phyloP scores from a whole-genome alignment of 2,329 filamentous ascomycete genomes.

The Aspergillus sp. region DNA sequence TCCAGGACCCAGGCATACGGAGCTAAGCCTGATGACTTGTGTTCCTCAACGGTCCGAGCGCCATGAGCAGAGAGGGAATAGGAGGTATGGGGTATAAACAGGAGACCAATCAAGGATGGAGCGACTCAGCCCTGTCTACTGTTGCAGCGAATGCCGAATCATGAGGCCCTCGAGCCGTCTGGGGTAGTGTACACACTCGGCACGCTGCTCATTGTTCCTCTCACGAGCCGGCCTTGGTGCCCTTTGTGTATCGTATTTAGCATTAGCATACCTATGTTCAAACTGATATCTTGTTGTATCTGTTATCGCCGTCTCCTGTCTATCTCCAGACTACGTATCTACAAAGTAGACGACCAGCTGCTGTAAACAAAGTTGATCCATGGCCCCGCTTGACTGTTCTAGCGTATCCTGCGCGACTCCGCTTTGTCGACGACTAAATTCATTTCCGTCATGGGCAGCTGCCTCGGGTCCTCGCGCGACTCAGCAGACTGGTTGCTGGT shows the following conservation, averaged over 20 bases:
- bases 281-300: conserved; percentile 15
- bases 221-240: conserved; percentile 9
- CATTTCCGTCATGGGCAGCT: not conserved
- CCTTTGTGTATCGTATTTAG: conserved; percentile 20
- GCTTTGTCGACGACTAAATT: conserved; percentile 2
- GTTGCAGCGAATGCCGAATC: not conserved
- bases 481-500: not conserved
- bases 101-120: not conserved
- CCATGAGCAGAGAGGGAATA: conserved; percentile 2
- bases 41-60: conserved; percentile 5
- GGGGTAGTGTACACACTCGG: conserved; percentile 5
- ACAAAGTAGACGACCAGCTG: not conserved
- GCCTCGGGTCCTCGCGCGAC: conserved; percentile 2
- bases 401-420: not conserved
- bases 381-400: conserved; percentile 8
- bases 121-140: not conserved
- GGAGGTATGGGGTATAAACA: not conserved
- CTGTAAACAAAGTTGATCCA: not conserved
- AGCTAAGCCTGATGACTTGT: not conserved
- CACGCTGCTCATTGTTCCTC: conserved; percentile 8
- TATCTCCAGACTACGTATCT: too few species aligned
- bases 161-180: not conserved
- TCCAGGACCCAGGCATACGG: conserved; percentile 1
- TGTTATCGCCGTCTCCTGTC: not conserved
- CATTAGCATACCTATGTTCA: conserved; percentile 20